Conservation (phyloP, 495 filamentous ascomycete genomes). For the Podospora appendiculata region DNA sequence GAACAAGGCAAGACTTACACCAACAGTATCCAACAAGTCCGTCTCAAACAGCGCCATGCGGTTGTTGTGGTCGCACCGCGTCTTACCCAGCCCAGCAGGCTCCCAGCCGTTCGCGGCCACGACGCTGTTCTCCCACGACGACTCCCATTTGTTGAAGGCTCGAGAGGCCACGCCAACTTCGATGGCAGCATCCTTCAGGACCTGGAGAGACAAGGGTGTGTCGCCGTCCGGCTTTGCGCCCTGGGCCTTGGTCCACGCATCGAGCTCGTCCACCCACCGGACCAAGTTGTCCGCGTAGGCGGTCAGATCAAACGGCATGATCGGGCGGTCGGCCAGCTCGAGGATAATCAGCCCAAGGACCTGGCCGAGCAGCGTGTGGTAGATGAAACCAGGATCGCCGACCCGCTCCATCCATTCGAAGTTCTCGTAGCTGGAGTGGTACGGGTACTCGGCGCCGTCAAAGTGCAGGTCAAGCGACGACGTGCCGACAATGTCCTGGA, state of each 20-base stretch:
- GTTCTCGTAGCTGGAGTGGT: slow-evolving; percentile 82
- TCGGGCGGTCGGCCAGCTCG: slow-evolving; percentile 70
- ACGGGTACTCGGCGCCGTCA: slow-evolving; percentile 53
- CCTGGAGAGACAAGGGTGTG: slow-evolving; percentile 41
- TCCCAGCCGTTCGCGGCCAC: slow-evolving; percentile 63
- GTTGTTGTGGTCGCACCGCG: slow-evolving; percentile 59
- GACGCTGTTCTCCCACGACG: slow-evolving; percentile 59
- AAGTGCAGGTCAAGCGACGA: slow-evolving; percentile 87
- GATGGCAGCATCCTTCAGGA: slow-evolving; percentile 52
- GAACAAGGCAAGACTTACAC: slow-evolving; percentile 45
- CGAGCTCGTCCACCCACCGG: slow-evolving; percentile 57
- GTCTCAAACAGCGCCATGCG: slow-evolving; percentile 76
- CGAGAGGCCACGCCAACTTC: slow-evolving; percentile 51
- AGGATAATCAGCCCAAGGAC: slow-evolving; percentile 77
- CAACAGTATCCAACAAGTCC: slow-evolving; percentile 69
- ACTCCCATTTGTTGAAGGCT: slow-evolving; percentile 66
- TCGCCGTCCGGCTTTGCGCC: background rate
- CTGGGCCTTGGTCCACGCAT: slow-evolving; percentile 38
- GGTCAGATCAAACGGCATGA: slow-evolving; percentile 75
- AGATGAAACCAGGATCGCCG: slow-evolving; percentile 73
- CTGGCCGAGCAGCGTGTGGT: slow-evolving; percentile 73
- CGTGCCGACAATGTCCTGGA: slow-evolving; percentile 88
- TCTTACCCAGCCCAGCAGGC: slow-evolving; percentile 52
- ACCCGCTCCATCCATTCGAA: slow-evolving; percentile 76
- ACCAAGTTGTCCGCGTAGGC: slow-evolving; percentile 52